Conservation (phyloP, 306 rosid genomes). For the Calophaca sinica region DNA sequence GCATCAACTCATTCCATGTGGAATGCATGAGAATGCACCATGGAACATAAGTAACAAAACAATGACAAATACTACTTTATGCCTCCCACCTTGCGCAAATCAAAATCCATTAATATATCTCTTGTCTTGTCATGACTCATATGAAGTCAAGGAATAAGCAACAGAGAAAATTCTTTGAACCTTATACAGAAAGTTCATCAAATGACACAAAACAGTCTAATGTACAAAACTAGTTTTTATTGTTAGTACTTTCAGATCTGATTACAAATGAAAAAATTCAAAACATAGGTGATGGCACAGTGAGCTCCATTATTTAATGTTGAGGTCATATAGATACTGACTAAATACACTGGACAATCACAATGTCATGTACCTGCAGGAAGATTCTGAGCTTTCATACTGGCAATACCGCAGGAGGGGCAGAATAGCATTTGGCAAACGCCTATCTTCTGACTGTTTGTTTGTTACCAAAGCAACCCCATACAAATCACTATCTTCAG, state of each 20-base stretch:
- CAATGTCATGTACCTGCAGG: conserved; percentile 74
- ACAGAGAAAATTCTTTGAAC: not conserved
- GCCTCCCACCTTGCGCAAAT: conserved; percentile 6
- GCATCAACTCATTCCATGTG: no score
- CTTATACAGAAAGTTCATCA: conserved; percentile 24
- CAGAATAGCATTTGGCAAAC: conserved; percentile 79
- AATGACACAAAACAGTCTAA: conserved; percentile 15
- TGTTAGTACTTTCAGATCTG: conserved; percentile 17
- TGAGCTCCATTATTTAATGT: conserved; percentile 16
- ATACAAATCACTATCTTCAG: conserved; percentile 64
- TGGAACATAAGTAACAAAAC: no score
- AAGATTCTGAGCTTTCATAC: conserved; percentile 98
- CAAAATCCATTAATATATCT: conserved; percentile 17
- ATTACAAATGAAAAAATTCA: conserved; percentile 20
- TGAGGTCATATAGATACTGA: conserved; percentile 23
- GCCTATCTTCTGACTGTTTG: conserved; percentile 74
- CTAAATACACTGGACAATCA: conserved; percentile 41
- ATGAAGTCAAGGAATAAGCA: conserved; percentile 24
- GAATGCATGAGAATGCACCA: no score
- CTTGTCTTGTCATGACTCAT: no score
- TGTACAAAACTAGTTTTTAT: conserved; percentile 16
- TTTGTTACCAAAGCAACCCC: conserved; percentile 64
- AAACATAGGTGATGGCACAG: conserved; percentile 7
- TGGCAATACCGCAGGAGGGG: conserved; percentile 88
- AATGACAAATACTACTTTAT: no score